phyloP scores from a whole-genome alignment of 192 early-diverging fungal species.

The Coemansia sp. region DNA sequence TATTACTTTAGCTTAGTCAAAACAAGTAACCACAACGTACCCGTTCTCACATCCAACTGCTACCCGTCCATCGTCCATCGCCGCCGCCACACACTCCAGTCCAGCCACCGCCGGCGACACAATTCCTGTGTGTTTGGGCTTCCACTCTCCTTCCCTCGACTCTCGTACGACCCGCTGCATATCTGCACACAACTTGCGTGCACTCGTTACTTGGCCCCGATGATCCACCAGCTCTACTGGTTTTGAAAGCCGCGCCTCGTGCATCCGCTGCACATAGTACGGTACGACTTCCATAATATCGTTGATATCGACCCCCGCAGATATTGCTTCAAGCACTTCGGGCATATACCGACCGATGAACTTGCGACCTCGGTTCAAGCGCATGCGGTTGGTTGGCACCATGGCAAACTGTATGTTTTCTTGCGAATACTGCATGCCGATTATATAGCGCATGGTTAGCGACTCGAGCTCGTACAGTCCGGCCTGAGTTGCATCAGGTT shows the following conservation, averaged over 20 bases:
- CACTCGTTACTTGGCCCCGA: slow-evolving; percentile 25
- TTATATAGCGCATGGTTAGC: slow-evolving; percentile 21
- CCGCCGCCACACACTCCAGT: slow-evolving; percentile 14
- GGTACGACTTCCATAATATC: slow-evolving; percentile 19
- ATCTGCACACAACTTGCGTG: slow-evolving; percentile 8
- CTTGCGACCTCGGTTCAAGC: slow-evolving; percentile 13
- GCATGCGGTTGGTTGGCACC: slow-evolving; percentile 5
- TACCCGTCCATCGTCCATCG: slow-evolving; percentile 39
- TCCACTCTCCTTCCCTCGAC: neutral
- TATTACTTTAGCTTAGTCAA: slow-evolving; percentile 24
- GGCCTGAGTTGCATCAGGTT: neutral
- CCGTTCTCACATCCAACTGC: slow-evolving; percentile 47
- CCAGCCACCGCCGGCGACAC: slow-evolving; percentile 12
- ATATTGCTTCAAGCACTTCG: slow-evolving; percentile 27
- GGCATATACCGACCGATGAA: slow-evolving; percentile 31
- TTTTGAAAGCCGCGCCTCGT: slow-evolving; percentile 29
- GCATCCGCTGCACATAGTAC: slow-evolving; percentile 38
- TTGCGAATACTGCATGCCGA: slow-evolving; percentile 6
- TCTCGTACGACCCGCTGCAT: slow-evolving; percentile 17
- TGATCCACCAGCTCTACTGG: slow-evolving; percentile 31
- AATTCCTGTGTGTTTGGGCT: slow-evolving; percentile 3
- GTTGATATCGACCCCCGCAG: slow-evolving; percentile 2
- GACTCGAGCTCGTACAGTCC: slow-evolving; percentile 20
- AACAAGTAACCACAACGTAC: slow-evolving; percentile 39
- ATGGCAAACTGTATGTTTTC: slow-evolving; percentile 7